These are phyloP conservation scores for Clohesyomyces aquaticus DNA, from an alignment of 495 filamentous ascomycete species.

Conservation along the genomic window DNA sequence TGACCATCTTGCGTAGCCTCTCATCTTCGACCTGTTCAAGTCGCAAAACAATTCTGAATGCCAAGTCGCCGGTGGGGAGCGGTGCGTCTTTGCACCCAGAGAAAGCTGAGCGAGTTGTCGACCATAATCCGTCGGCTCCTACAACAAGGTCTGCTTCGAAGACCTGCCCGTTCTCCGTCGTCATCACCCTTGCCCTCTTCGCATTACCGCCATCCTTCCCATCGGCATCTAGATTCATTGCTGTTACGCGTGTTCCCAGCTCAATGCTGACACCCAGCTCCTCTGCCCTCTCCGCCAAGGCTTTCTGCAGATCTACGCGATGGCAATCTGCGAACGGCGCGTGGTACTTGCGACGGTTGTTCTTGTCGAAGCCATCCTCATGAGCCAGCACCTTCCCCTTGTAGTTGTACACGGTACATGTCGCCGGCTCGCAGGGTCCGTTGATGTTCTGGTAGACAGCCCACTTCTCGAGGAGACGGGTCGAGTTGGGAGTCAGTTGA, in stretches of 20 bases:
- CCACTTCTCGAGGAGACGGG: slow-evolving; percentile 41
- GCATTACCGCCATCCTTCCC: slow-evolving; percentile 7
- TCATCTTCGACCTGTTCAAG: slow-evolving; percentile 58
- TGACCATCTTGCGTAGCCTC: slow-evolving; percentile 53
- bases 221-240: background rate
- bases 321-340: slow-evolving; percentile 46
- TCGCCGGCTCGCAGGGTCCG: slow-evolving; percentile 12
- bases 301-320: slow-evolving; percentile 44
- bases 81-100: slow-evolving; percentile 39
- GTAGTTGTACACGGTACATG: slow-evolving; percentile 30
- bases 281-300: slow-evolving; percentile 37
- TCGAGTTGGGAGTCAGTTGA: slow-evolving; percentile 45
- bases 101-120: slow-evolving; percentile 42
- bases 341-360: slow-evolving; percentile 39
- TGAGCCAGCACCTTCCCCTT: slow-evolving; percentile 41
- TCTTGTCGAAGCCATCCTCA: slow-evolving; percentile 38
- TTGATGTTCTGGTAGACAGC: slow-evolving; percentile 31
- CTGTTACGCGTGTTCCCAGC: slow-evolving; percentile 19
- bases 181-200: background rate
- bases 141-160: slow-evolving; percentile 44
- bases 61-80: slow-evolving; percentile 66
- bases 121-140: slow-evolving; percentile 48
- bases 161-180: background rate
- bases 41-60: slow-evolving; percentile 64
- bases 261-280: slow-evolving; percentile 40